phyloP scores from a whole-genome alignment of 495 filamentous ascomycete genomes.

The Clohesyomyces aquaticus region DNA sequence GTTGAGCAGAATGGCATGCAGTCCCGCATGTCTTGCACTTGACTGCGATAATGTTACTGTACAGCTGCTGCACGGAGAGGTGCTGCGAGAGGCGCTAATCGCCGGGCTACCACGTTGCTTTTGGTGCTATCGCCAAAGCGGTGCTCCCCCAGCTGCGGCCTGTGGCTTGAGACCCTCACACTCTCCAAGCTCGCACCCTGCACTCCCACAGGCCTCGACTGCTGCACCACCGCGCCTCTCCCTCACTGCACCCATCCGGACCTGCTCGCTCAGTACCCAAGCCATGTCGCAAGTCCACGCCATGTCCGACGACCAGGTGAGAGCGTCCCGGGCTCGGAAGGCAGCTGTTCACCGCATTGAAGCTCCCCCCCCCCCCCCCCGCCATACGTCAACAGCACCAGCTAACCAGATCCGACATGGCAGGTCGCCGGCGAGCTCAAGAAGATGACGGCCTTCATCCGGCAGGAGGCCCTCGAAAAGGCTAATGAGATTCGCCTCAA shows the following conservation, averaged over 20 bases:
- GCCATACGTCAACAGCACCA: conserved; percentile 18
- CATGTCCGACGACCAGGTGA: conserved; percentile 95
- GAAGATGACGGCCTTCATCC: conserved; percentile 99
- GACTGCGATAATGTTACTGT: too few relatives aligned
- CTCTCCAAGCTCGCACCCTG: conserved; percentile 3
- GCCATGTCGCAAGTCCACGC: conserved; percentile 91
- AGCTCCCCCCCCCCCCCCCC: conserved; percentile 23
- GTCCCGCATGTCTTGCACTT: too few relatives aligned
- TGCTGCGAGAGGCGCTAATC: too few relatives aligned
- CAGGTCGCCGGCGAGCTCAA: conserved; percentile 93
- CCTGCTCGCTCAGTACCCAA: conserved; percentile 34
- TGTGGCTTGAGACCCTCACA: conserved; percentile 6
- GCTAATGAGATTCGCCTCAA: conserved; percentile 95
- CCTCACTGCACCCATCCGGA: background rate
- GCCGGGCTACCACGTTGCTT: too few relatives aligned
- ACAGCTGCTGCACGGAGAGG: too few relatives aligned
- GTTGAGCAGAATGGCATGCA: too few relatives aligned
- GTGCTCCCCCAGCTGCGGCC: conserved; percentile 7
- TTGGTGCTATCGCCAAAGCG: conserved; percentile 20
- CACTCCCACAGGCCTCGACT: conserved; percentile 7
- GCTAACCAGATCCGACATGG: conserved; percentile 13
- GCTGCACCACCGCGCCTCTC: background rate
- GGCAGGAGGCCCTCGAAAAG: conserved; percentile 96
- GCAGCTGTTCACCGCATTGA: conserved; percentile 3
- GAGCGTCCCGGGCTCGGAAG: conserved; percentile 27